Evolutionary conservation across 352 stramenopile genomes (phyloP), one percentile per base, ranked within the genome.

Genomic region (Phytopythium ostracodes): DNA sequence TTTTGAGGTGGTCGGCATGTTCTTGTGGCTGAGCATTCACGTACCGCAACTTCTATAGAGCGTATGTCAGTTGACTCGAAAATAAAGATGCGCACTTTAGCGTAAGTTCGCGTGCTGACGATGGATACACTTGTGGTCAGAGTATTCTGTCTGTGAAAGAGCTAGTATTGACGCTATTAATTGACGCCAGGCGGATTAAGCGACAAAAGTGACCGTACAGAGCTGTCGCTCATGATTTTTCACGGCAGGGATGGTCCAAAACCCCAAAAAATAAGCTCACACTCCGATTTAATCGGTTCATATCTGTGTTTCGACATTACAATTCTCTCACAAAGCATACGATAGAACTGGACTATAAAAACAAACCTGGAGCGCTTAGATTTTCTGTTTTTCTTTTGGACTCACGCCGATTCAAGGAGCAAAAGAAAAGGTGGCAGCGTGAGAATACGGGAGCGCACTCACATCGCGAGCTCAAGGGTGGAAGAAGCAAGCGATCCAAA

Each of bases 371-470:
- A 7, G n/a, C 44, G 29, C 44, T 6, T 51, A 25, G 44, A 51
- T 51, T 51, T 25, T 25, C 44, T 20, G 4, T 38, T 5, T 9
- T 38, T 54, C 24, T 14, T 54, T 36, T 54, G 27, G 47, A 36
- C 47, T 10, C 47, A 54, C 47, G 47, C 47, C 47, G 47, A 25
- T 54, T 54, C 47, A 54, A 54, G 47, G 47, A 35, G 25, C 24
- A 17, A 35, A 36, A 54, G 47, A 54, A 54, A 54, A 51, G 44
- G 18, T 51, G n/a, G 22, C 44, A 27, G 25, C 3, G 25, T 27
- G 47, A 54, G 47, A 54, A 54, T 15, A 54, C 44, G 36, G 36
- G n/a, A n/a, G n/a, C n/a, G n/a, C n/a, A n/a, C n/a, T n/a, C n/a
- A n/a, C n/a, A n/a, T n/a, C n/a, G n/a, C 44, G 10, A 10, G 17